Base-by-base conservation (phyloP, 2,329 filamentous ascomycete genomes). In the Elsinoe arachidis region DNA sequence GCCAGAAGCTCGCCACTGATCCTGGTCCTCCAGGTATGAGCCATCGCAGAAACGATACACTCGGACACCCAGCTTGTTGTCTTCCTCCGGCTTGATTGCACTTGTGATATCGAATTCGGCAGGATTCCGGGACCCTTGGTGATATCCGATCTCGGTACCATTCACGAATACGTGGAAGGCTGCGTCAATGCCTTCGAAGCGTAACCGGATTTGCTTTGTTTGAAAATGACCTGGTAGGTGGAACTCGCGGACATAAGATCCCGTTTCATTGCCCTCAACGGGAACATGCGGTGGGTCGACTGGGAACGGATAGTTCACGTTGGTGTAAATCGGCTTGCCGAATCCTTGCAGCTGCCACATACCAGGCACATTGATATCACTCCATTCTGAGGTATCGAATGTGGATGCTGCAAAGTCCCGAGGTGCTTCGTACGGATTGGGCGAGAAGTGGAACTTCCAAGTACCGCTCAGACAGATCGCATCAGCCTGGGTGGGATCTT, bases 181-280 rank as follows among this genome's bases (percentile, higher is more conserved):
- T 63, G 82, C 84, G 63, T 88, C 85, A 0, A 88, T 85, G 1
- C 86, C 86, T 56, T 88, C 85, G 60, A 88, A 88, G 10, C 85
- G 75, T 19, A 88, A 70, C 14, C 84, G 75, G 15, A 87, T 69
- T 62, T 87, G 83, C 43, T 70, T 66, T 9, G 70, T 72, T n/a
- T 72, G 70, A 6, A 71, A 59, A 7, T 61, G 67, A 1, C 69
- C 57, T 0, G 82, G 82, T 2, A 85, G 72, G 1, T 70, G 63
- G 62, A 87, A 85, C 2, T 68, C 71, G 9, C 78, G 78, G 12
- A 78, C 72, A 64, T 87, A 87, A 0, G 78, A 80, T 5, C 85
- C 84, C 0, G 82, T 86, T 2, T 82, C 81, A 57, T 87, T 87
- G 10, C 23, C 46, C 52, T 84, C 77, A 0, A 75, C 76, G 0